Percentiles rank a stretch among this genome's conserved stretches.
Evolutionary conservation across 2,329 filamentous ascomycete genomes (phyloP).

Genomic region (Coniochaeta hoffmannii): DNA sequence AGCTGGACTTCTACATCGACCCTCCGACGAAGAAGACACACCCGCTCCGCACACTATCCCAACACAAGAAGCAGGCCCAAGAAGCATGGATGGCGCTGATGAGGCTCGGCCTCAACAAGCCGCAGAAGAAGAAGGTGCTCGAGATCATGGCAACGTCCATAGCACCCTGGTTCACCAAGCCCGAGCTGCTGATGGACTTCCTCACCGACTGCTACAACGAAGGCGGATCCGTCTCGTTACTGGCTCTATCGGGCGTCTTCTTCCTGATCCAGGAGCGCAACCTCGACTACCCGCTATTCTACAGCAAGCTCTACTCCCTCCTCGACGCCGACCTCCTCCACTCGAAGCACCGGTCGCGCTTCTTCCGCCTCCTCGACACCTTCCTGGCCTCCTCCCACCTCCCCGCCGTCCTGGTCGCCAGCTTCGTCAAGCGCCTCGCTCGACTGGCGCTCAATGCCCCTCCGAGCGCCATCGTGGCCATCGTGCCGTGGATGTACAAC

Average conservation of each 20-base stretch:
- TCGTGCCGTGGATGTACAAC: slow-evolving; percentile 94
- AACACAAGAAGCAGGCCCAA: slow-evolving; percentile 75
- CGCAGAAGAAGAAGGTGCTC: slow-evolving; percentile 74
- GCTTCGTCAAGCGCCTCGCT: slow-evolving; percentile 91
- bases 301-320: slow-evolving; percentile 86
- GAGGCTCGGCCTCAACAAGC: slow-evolving; percentile 55
- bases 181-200: slow-evolving; percentile 91
- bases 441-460: slow-evolving; percentile 81
- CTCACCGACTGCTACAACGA: slow-evolving; percentile 87
- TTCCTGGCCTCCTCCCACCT: slow-evolving; percentile 90
- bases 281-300: slow-evolving; percentile 93
- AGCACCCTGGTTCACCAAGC: slow-evolving; percentile 81
- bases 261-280: slow-evolving; percentile 91
- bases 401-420: slow-evolving; percentile 82
- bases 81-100: slow-evolving; percentile 81
- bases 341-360: slow-evolving; percentile 87
- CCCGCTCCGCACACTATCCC: slow-evolving; percentile 53
- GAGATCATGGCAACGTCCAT: slow-evolving; percentile 69
- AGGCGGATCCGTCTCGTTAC: slow-evolving; percentile 77
- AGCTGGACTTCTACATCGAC: slow-evolving; percentile 60
- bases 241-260: slow-evolving; percentile 88
- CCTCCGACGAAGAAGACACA: slow-evolving; percentile 62
- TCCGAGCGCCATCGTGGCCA: slow-evolving; percentile 78
- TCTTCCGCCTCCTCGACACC: slow-evolving; percentile 85
- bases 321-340: slow-evolving; percentile 81